Evolutionary conservation across 2,329 filamentous ascomycete species (phyloP), one percentile per base, ranked within the genome.

Genomic region (Sporothrix phasma): DNA sequence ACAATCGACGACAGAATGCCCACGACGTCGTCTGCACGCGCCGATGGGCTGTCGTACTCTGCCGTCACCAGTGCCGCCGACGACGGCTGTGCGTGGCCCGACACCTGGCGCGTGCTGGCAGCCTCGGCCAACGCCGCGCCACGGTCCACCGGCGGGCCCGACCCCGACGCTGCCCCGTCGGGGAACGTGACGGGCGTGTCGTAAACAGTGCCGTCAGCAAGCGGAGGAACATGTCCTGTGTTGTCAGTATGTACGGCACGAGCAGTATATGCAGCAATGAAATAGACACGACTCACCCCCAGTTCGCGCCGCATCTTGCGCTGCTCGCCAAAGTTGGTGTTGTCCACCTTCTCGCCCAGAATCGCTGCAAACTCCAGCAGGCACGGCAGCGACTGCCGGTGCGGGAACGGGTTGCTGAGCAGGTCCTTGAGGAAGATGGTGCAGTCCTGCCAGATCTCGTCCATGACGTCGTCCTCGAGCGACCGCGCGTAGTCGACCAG

Each of bases 371-470:
- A 97, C 70, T 96, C 90, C 13, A 99, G 79, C 51, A 99, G 78
- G 61, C 88, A 86, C 6, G 94, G 90, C 45, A 99, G 76, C 7
- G 92, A 93, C 72, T 97, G 92, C 64, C 94, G 83, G 76, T 99
- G 93, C 2, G 94, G 94, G 71, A 99, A 91, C 1, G 94, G 95
- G 71, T 99, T 99, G 26, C 88, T 86, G 31, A 99, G 80, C 31
- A 99, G 83, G 72, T 99, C 95, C 67, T 87, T 88, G 66, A 97
- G 75, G 74, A 99, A 99, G 0, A 88, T 84, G 71, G 92, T 91
- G 73, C 93, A 99, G 73, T 99, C 93, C 46, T 87, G 82, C 94
- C 94, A 99, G 58, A 99, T 96, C 75, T 99, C 94, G 71, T 99
- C 94, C 83, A 97, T 93, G 17, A 94, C 89, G 77, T 99, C 94